Conservation (phyloP, 2,329 filamentous ascomycete genomes). For the Epichloe coenophiala region DNA sequence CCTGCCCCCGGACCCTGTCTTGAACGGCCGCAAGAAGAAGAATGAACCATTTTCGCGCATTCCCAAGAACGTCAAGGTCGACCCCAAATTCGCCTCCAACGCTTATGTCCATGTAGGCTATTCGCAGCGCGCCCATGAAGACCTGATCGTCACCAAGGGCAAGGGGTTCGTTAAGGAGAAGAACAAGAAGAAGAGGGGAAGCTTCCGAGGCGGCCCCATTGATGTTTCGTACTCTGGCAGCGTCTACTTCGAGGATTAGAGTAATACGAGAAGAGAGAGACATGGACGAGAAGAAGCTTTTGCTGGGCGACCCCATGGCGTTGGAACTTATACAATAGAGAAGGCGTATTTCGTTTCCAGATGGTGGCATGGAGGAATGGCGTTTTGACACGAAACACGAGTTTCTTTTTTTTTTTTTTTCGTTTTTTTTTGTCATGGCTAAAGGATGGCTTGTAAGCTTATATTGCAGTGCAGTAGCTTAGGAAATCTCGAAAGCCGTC, state of each 20-base stretch:
- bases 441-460: background rate
- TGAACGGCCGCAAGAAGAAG: conserved; percentile 31
- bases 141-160: conserved; percentile 80
- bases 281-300: background rate
- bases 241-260: conserved; percentile 87
- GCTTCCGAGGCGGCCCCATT: conserved; percentile 79
- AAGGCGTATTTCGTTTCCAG: background rate
- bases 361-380: background rate
- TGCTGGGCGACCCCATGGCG: background rate
- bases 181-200: conserved; percentile 93
- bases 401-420: background rate
- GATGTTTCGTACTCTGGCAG: conserved; percentile 72
- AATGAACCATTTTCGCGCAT: conserved; percentile 68
- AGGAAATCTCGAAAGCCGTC: too few species aligned
- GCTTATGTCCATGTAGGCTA: conserved; percentile 75
- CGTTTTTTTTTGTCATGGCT: background rate
- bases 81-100: conserved; percentile 62
- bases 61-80: conserved; percentile 53
- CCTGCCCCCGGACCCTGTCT: conserved; percentile 41
- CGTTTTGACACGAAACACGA: background rate
- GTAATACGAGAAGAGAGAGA: too few species aligned
- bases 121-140: conserved; percentile 74
- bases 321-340: background rate
- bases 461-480: background rate
- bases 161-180: conserved; percentile 99